Conservation (phyloP, 2,329 filamentous ascomycete species). For the Aspergillus arachidicola region DNA sequence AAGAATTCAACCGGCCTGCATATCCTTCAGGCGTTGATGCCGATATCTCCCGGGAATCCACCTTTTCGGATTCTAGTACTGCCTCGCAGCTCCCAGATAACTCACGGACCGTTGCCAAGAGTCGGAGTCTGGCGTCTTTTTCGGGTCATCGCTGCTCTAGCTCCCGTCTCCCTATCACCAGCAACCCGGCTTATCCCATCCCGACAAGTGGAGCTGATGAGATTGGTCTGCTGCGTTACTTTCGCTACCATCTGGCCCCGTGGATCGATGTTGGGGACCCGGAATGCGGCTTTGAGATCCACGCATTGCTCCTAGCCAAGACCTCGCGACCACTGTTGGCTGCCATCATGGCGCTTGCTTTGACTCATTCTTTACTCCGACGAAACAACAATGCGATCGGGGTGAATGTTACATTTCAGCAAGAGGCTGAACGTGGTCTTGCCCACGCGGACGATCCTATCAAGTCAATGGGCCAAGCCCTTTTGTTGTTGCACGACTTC, state of each 20-base stretch:
- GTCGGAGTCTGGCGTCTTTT: neutral
- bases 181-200: constrained; percentile 1
- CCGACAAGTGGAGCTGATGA: constrained; percentile 16
- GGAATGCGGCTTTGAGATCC: constrained; percentile 23
- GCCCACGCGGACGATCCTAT: constrained; percentile 14
- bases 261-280: constrained; percentile 31
- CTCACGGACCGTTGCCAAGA: constrained; percentile 3
- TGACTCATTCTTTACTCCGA: constrained; percentile 17
- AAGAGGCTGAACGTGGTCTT: constrained; percentile 22
- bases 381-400: constrained; percentile 5
- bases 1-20: neutral
- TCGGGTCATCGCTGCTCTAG: neutral
- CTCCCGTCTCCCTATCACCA: neutral
- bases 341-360: constrained; percentile 25
- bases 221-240: constrained; percentile 27
- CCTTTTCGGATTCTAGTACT: neutral
- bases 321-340: constrained; percentile 20
- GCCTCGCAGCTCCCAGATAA: neutral
- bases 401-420: constrained; percentile 16
- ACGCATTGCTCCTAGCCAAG: constrained; percentile 24
- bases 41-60: neutral
- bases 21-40: neutral
- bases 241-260: constrained; percentile 27
- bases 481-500: constrained; percentile 24
- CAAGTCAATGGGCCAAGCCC: constrained; percentile 9